phyloP scores from a whole-genome alignment of 2,329 filamentous ascomycete genomes.

The Clonostachys byssicola region DNA sequence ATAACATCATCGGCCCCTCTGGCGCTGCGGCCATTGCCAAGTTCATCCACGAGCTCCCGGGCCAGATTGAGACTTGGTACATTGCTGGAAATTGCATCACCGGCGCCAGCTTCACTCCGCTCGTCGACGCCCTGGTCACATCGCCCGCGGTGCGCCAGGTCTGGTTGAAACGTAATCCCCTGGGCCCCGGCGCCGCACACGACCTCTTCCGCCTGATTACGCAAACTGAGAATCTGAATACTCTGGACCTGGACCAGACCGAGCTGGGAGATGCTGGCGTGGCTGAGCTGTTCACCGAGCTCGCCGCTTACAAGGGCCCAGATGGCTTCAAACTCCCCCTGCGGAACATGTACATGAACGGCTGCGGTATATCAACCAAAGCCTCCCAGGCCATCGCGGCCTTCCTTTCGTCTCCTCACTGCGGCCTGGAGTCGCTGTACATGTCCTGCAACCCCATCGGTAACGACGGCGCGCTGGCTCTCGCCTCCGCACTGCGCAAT shows the following conservation, averaged over 20 bases:
- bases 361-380: constrained; percentile 22
- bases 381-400: constrained; percentile 20
- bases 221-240: constrained; percentile 33
- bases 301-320: constrained; percentile 20
- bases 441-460: constrained; percentile 30
- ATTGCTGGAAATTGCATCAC: constrained; percentile 51
- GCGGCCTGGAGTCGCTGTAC: constrained; percentile 27
- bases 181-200: constrained; percentile 28
- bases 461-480: constrained; percentile 18
- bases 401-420: constrained; percentile 24
- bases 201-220: constrained; percentile 40
- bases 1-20: constrained; percentile 47
- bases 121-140: constrained; percentile 38
- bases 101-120: constrained; percentile 26
- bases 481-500: constrained; percentile 21
- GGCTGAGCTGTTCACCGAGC: constrained; percentile 31
- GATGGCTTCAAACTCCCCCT: constrained; percentile 21
- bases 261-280: constrained; percentile 42
- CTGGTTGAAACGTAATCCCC: constrained; percentile 51
- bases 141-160: constrained; percentile 40
- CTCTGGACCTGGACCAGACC: constrained; percentile 49
- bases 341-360: constrained; percentile 28
- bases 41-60: constrained; percentile 38
- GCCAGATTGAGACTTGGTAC: constrained; percentile 50
- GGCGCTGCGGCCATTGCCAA: constrained; percentile 38